These are phyloP conservation scores for Lepraria neglecta DNA, from an alignment of 495 filamentous ascomycete genomes.

Conservation along the genomic window DNA sequence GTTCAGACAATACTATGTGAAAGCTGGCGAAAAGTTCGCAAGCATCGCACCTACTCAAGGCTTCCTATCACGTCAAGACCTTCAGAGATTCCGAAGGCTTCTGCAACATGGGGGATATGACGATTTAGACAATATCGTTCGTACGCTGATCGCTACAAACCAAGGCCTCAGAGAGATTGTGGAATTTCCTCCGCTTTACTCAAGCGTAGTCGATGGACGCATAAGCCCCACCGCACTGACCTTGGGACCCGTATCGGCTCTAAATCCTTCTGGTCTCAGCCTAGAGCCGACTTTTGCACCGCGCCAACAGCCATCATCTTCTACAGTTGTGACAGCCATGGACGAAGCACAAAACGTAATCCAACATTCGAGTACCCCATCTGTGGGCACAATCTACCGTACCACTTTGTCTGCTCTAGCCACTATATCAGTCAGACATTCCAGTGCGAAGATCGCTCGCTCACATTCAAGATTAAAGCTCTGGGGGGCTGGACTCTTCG, in stretches of 20 bases:
- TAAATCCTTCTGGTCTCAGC: not conserved
- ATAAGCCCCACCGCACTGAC: not conserved
- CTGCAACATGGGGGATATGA: not conserved
- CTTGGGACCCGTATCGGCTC: not conserved
- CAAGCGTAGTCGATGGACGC: not conserved
- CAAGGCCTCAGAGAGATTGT: not conserved
- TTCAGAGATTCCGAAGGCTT: not conserved
- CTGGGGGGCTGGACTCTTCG: conserved; percentile 3
- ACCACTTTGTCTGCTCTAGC: not conserved
- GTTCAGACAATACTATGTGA: not conserved
- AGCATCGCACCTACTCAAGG: not conserved
- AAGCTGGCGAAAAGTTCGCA: not conserved
- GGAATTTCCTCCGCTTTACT: not conserved
- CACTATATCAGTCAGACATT: not conserved
- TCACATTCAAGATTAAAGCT: not conserved
- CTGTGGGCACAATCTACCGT: not conserved
- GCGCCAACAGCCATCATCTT: no score
- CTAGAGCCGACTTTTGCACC: not conserved
- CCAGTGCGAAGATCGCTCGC: not conserved
- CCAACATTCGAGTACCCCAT: no score
- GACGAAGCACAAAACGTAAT: not conserved
- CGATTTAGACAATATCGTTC: not conserved
- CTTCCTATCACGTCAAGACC: no score
- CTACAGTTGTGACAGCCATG: not conserved
- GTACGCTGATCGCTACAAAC: not conserved